Conservation (phyloP, 164 flowering plant genomes). For the Malania oleifera region DNA sequence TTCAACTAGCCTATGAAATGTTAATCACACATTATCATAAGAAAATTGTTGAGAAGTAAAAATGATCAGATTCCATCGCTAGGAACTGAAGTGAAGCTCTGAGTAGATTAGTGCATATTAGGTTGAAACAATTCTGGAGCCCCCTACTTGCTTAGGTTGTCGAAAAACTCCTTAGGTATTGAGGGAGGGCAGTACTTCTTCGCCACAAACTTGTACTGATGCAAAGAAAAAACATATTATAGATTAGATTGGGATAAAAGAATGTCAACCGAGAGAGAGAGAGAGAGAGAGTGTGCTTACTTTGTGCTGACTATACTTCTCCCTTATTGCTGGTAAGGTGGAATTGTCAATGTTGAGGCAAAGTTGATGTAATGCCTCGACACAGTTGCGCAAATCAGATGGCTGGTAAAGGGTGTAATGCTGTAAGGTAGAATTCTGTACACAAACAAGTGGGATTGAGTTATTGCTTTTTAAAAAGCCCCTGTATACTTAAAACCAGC, state of each 20-base stretch:
- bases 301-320: constrained; percentile 89
- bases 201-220: constrained; percentile 89
- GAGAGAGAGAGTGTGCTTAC: constrained; percentile 25
- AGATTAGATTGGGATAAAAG: no score
- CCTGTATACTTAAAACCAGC: background rate
- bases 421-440: constrained; percentile 55
- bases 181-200: constrained; percentile 73
- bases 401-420: constrained; percentile 78
- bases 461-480: background rate
- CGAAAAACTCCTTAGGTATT: constrained; percentile 70
- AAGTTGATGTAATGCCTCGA: constrained; percentile 56
- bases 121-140: constrained; percentile 20
- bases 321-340: constrained; percentile 68
- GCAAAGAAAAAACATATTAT: constrained; percentile 3
- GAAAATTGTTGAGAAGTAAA: no score
- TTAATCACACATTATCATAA: no score
- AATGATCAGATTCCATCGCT: no score
- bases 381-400: constrained; percentile 50
- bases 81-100: no score
- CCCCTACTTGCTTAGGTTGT: constrained; percentile 20
- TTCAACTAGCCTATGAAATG: no score
- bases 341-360: constrained; percentile 37
- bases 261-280: background rate
- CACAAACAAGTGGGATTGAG: background rate
- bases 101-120: no score